Evolutionary conservation across 176 grass and related monocot species (phyloP).

Genomic region (Luzula sylvatica): DNA sequence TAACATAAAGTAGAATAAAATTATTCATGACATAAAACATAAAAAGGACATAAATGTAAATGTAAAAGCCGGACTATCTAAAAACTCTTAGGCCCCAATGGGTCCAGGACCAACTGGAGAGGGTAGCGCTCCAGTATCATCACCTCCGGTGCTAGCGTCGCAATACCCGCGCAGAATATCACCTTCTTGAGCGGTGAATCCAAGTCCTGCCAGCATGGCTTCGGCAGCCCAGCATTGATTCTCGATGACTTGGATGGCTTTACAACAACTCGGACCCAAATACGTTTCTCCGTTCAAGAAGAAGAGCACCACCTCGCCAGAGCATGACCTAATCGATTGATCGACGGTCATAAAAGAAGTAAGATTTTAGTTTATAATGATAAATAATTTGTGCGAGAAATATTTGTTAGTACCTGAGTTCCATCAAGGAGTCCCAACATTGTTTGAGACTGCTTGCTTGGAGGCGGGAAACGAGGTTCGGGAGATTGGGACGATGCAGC

Average conservation of each 20-base stretch:
- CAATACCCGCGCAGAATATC: slow-evolving; percentile 11
- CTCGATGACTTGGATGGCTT: slow-evolving; percentile 17
- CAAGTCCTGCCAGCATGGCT: slow-evolving; percentile 20
- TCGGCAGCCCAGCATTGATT: slow-evolving; percentile 20
- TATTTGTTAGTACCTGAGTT: not conserved
- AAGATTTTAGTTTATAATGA: too few species aligned
- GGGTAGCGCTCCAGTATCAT: not conserved
- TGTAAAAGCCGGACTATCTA: not conserved
- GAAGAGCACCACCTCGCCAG: slow-evolving; percentile 9
- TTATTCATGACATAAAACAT: too few species aligned
- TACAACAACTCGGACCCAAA: slow-evolving; percentile 13
- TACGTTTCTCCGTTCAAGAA: slow-evolving; percentile 12
- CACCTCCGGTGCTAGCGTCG: slow-evolving; percentile 5
- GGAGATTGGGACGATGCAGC: slow-evolving; percentile 11
- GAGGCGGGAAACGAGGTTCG: slow-evolving; percentile 1
- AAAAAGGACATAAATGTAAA: not conserved
- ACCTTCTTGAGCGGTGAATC: slow-evolving; percentile 13
- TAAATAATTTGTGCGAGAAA: too few species aligned
- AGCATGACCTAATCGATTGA: slow-evolving; percentile 4
- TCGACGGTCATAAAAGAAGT: not conserved
- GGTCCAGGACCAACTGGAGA: slow-evolving; percentile 15
- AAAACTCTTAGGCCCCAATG: not conserved
- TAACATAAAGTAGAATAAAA: too few species aligned
- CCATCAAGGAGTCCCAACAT: slow-evolving; percentile 15
- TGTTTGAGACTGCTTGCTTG: slow-evolving; percentile 10